phyloP scores from a whole-genome alignment of 768 basidiomycete genomes.

The Lepiota brunneoincarnata region DNA sequence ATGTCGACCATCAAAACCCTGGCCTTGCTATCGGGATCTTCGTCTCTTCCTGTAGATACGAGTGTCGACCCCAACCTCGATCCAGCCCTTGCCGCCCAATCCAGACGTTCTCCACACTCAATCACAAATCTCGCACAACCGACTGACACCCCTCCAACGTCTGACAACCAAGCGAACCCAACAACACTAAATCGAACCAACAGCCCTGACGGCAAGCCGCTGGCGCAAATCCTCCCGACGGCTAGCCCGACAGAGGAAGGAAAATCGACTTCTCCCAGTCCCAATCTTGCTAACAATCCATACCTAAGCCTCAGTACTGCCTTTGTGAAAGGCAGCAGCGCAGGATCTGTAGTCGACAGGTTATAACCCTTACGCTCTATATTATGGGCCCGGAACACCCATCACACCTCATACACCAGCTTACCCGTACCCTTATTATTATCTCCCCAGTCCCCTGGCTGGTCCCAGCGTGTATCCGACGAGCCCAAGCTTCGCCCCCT shows the following conservation, averaged over 20 bases:
- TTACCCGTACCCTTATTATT: conserved; percentile 41
- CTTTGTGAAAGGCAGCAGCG: conserved; percentile 19
- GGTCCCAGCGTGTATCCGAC: conserved; percentile 35
- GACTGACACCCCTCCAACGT: conserved; percentile 15
- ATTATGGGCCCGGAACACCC: conserved; percentile 36
- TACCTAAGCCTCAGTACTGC: conserved; percentile 31
- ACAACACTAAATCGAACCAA: neutral
- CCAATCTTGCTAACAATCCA: conserved; percentile 26
- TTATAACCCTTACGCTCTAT: conserved; percentile 43
- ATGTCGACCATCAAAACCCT: conserved; percentile 9
- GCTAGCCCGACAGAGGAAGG: conserved; percentile 13
- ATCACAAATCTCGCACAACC: neutral
- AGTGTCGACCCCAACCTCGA: conserved; percentile 15
- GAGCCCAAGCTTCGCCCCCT: conserved; percentile 24
- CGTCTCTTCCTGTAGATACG: neutral
- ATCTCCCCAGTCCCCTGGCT: conserved; percentile 32
- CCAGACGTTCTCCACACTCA: neutral
- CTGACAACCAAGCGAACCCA: conserved; percentile 14
- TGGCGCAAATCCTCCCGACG: conserved; percentile 11
- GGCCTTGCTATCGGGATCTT: conserved; percentile 9
- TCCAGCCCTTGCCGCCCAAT: neutral
- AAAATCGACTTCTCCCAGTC: conserved; percentile 14
- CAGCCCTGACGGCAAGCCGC: neutral
- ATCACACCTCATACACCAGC: conserved; percentile 34
- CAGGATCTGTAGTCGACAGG: conserved; percentile 15